Conservation (phyloP, 2,329 filamentous ascomycete genomes). For the Elsinoe perseae region DNA sequence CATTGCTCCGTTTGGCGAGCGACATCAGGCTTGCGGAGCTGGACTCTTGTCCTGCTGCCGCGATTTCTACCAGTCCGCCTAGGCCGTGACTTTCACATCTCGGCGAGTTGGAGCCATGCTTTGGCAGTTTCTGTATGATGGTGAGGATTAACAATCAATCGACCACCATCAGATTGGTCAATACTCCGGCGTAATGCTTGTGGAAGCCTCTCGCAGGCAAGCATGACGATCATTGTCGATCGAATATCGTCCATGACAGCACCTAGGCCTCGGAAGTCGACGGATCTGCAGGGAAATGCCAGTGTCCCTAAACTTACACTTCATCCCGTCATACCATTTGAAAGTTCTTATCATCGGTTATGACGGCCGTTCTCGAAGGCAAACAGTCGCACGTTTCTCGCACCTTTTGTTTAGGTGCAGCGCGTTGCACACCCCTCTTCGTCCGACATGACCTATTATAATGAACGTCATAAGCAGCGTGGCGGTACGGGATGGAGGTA, state of each 20-base stretch:
- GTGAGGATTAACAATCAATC: too few relatives aligned
- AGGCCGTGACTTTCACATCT: too few relatives aligned
- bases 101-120: too few relatives aligned
- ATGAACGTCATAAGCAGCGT: neutral
- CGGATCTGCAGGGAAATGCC: conserved; percentile 19
- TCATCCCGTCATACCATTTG: neutral
- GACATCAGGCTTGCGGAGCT: too few relatives aligned
- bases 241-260: neutral
- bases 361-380: neutral
- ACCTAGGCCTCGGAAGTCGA: neutral
- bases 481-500: neutral
- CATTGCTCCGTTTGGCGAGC: too few relatives aligned
- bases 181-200: neutral
- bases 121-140: too few relatives aligned
- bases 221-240: neutral
- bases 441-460: neutral
- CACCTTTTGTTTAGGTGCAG: neutral
- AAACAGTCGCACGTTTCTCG: neutral
- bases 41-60: too few relatives aligned
- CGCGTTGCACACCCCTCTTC: neutral
- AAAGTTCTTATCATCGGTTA: neutral
- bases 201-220: neutral
- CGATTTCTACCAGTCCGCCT: too few relatives aligned
- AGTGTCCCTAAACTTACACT: neutral
- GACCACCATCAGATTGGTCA: neutral